Evolutionary conservation across 2,329 filamentous ascomycete species (phyloP).

Genomic region (Hymenoscyphus occultus): DNA sequence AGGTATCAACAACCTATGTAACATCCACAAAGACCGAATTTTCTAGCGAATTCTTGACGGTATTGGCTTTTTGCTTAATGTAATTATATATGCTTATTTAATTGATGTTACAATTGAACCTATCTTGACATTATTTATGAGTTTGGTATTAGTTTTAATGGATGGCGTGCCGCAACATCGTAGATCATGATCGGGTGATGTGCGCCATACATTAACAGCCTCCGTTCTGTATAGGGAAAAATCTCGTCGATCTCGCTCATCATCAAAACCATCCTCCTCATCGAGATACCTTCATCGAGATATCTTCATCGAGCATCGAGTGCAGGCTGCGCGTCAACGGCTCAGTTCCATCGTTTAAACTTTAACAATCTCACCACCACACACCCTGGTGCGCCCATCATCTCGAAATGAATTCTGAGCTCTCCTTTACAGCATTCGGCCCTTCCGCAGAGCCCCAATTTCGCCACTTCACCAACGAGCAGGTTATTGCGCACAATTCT

Average conservation of each 20-base stretch:
- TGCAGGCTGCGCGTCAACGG: not conserved
- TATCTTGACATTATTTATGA: not conserved
- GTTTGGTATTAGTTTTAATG: not conserved
- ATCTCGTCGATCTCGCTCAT: not conserved
- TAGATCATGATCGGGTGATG: not conserved
- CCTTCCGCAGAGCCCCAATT: not conserved
- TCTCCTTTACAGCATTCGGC: not conserved
- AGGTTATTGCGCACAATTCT: not conserved
- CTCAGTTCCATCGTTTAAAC: not conserved
- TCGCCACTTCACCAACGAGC: not conserved
- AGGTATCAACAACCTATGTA: not conserved
- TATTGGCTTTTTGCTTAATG: not conserved
- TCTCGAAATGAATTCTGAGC: no score
- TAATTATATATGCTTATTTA: not conserved
- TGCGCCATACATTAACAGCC: not conserved
- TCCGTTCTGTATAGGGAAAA: not conserved
- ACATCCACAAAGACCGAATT: not conserved
- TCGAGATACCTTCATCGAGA: not conserved
- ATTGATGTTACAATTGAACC: not conserved
- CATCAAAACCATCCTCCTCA: not conserved
- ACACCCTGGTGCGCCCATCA: not conserved
- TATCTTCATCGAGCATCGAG: not conserved
- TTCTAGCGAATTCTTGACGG: not conserved
- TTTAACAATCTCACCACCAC: not conserved
- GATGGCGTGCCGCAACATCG: not conserved